phyloP scores from a whole-genome alignment of 2,329 filamentous ascomycete genomes.

The Claviceps arundinis region DNA sequence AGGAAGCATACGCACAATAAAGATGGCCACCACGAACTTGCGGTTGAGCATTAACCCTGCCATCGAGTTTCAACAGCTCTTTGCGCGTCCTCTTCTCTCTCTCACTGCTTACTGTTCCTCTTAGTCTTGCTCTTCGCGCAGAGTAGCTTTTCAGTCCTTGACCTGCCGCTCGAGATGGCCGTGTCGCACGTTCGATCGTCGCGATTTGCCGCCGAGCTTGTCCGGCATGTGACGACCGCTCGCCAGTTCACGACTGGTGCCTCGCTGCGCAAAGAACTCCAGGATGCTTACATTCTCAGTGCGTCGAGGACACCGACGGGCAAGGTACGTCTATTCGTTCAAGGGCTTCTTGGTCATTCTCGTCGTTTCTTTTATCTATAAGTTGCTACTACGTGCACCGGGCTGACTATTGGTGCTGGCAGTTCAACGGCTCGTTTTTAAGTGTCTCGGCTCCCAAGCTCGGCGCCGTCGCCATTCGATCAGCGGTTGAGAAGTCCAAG shows the following conservation, averaged over 20 bases:
- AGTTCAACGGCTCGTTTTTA: slow-evolving; percentile 92
- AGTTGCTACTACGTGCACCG: background rate
- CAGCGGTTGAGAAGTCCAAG: slow-evolving; percentile 73
- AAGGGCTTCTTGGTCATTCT: background rate
- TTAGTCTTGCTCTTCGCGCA: background rate
- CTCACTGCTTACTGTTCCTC: background rate
- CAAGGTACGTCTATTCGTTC: slow-evolving; percentile 43
- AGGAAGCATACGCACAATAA: slow-evolving; percentile 6
- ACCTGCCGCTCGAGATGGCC: slow-evolving; percentile 14
- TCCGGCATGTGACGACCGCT: slow-evolving; percentile 25
- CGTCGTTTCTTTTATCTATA: background rate
- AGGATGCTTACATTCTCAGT: slow-evolving; percentile 88
- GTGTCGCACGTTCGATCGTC: slow-evolving; percentile 21
- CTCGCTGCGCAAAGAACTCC: slow-evolving; percentile 50
- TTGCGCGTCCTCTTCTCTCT: background rate
- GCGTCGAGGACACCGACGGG: slow-evolving; percentile 80
- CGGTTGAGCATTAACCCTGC: background rate
- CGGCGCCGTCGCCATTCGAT: slow-evolving; percentile 82
- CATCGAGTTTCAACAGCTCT: background rate
- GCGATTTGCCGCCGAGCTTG: slow-evolving; percentile 21
- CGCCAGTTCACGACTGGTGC: slow-evolving; percentile 34
- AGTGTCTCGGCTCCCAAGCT: slow-evolving; percentile 77
- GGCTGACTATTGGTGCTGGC: background rate
- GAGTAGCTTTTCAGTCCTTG: background rate
- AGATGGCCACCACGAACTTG: slow-evolving; percentile 1